Conservation (phyloP, 192 early-diverging fungal species). For the Cetraspora pellucida region DNA sequence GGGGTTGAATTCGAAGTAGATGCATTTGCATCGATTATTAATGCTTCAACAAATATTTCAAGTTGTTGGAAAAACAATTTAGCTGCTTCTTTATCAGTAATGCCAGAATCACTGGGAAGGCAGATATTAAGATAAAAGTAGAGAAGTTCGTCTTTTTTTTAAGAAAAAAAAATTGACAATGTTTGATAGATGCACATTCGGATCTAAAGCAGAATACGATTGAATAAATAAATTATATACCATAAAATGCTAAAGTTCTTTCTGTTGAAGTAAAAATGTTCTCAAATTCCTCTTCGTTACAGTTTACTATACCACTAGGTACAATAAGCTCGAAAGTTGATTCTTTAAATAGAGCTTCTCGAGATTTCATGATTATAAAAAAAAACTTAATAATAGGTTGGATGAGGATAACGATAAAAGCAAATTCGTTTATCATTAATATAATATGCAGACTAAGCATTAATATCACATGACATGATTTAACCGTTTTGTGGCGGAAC, state of each 20-base stretch:
- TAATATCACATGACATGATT: too few relatives aligned
- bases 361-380: conserved; percentile 39
- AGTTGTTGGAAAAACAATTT: conserved; percentile 50
- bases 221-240: conserved; percentile 25
- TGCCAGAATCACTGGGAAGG: conserved; percentile 40
- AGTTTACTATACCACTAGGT: conserved; percentile 43
- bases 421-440: too few relatives aligned
- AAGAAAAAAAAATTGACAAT: neutral
- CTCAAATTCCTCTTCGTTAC: conserved; percentile 44
- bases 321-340: conserved; percentile 45
- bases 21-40: conserved; percentile 46
- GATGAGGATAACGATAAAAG: too few relatives aligned
- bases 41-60: conserved; percentile 60
- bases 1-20: neutral
- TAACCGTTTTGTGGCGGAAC: too few relatives aligned
- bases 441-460: too few relatives aligned
- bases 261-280: conserved; percentile 41
- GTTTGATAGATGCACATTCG: neutral
- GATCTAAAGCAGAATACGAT: neutral
- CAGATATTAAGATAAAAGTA: conserved; percentile 8
- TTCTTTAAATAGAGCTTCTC: conserved; percentile 43
- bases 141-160: conserved; percentile 9
- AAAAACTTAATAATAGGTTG: too few relatives aligned
- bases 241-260: conserved; percentile 47
- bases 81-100: conserved; percentile 38